Percentiles rank a stretch among this genome's conserved stretches.
Conservation (phyloP, 345 rosid genomes). For the Linum lewisii region DNA sequence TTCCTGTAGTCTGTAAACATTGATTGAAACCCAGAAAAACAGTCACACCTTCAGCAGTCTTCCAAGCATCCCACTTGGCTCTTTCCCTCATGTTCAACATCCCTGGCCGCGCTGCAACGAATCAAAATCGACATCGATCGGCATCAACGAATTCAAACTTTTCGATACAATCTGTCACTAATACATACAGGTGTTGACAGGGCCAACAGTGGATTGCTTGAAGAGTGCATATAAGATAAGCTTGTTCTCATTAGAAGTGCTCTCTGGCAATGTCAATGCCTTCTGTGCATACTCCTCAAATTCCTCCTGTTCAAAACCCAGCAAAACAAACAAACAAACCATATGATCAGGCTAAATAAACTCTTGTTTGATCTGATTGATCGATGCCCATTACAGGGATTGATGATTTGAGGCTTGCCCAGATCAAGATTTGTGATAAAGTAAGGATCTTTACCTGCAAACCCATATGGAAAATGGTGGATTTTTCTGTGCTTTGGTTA, state of each 20-base stretch:
- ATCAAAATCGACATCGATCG: neutral
- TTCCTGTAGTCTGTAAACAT: neutral
- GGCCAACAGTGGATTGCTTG: conserved; percentile 26
- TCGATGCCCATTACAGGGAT: no score
- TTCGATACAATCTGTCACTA: neutral
- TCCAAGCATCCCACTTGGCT: conserved; percentile 37
- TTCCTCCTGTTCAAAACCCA: conserved; percentile 14
- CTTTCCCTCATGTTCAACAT: conserved; percentile 22
- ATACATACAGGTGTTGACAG: conserved; percentile 15
- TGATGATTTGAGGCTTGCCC: no score
- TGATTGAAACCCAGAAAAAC: neutral
- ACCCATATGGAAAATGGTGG: no score
- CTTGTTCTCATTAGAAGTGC: conserved; percentile 22
- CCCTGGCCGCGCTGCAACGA: conserved; percentile 17
- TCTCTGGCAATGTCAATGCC: conserved; percentile 21
- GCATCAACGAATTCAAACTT: no score
- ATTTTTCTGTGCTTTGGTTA: no score
- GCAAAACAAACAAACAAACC: no score
- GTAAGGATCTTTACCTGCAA: no score
- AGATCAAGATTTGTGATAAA: no score
- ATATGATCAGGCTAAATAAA: no score
- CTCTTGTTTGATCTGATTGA: no score
- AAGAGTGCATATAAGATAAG: conserved; percentile 26
- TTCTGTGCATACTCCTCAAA: conserved; percentile 21
- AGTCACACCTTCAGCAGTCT: conserved; percentile 20